Conservation (phyloP, 352 stramenopile species). For the Globisporangium heterothallicum region DNA sequence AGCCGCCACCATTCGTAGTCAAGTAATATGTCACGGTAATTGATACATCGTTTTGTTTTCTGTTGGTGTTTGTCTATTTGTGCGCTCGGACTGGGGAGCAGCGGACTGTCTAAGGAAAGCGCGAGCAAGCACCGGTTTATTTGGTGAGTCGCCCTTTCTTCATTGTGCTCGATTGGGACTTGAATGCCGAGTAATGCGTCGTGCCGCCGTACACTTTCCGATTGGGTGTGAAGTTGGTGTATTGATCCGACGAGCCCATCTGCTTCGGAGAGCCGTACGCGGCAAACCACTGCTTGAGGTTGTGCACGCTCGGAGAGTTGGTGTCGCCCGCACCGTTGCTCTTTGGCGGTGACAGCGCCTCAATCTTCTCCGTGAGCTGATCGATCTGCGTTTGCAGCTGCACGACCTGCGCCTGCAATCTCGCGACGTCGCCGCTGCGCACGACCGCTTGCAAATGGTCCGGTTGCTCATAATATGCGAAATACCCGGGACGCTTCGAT, state of each 20-base stretch:
- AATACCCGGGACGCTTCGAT: slow-evolving; percentile 70
- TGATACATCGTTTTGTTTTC: slow-evolving; percentile 5
- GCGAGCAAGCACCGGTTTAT: too few species aligned
- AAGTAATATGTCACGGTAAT: slow-evolving; percentile 6
- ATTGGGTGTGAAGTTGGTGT: slow-evolving; percentile 58
- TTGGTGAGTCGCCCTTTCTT: slow-evolving; percentile 71
- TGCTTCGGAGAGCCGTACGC: slow-evolving; percentile 64
- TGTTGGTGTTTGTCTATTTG: neutral
- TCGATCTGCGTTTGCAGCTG: slow-evolving; percentile 73
- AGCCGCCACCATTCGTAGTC: slow-evolving; percentile 3
- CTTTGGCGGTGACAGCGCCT: slow-evolving; percentile 8
- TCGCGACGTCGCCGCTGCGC: slow-evolving; percentile 50
- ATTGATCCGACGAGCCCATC: slow-evolving; percentile 28
- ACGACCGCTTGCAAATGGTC: slow-evolving; percentile 50
- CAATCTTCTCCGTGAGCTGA: slow-evolving; percentile 52
- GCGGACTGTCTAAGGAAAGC: too few species aligned
- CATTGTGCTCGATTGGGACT: slow-evolving; percentile 57
- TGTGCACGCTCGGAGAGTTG: slow-evolving; percentile 32
- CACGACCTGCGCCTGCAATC: slow-evolving; percentile 48
- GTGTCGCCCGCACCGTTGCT: neutral
- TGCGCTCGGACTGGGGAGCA: too few species aligned
- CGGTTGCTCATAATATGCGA: slow-evolving; percentile 63
- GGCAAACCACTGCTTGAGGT: slow-evolving; percentile 67
- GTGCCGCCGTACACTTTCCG: slow-evolving; percentile 75
- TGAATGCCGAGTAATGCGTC: slow-evolving; percentile 68